Percentiles rank a stretch among this genome's conserved stretches.
phyloP scores from a whole-genome alignment of 1,284 basidiomycete genomes.

The Ustilago esculenta region DNA sequence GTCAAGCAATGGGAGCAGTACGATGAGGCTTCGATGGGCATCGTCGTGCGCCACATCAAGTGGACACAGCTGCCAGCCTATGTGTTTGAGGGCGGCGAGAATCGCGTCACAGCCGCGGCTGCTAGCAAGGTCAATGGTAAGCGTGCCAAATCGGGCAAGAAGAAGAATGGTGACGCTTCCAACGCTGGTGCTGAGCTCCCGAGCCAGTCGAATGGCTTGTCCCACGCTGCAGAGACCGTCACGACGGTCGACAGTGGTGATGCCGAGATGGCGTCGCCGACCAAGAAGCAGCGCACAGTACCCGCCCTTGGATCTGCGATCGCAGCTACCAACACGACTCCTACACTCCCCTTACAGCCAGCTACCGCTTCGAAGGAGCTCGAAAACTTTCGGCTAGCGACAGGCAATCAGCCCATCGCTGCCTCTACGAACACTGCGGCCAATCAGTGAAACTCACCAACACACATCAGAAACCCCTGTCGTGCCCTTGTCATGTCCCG shows the following conservation, averaged over 20 bases:
- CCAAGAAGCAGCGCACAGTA: slow-evolving; percentile 43
- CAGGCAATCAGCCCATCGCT: slow-evolving; percentile 39
- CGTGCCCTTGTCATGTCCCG: neutral
- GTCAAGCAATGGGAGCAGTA: slow-evolving; percentile 97
- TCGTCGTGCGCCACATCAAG: slow-evolving; percentile 91
- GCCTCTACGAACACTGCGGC: slow-evolving; percentile 39
- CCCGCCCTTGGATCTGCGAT: neutral
- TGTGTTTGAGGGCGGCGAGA: slow-evolving; percentile 76
- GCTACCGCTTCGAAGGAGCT: slow-evolving; percentile 40
- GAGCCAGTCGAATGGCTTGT: slow-evolving; percentile 12
- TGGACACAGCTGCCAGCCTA: slow-evolving; percentile 84
- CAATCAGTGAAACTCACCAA: slow-evolving; percentile 13
- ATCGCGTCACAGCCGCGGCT: slow-evolving; percentile 70
- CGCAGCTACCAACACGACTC: slow-evolving; percentile 8
- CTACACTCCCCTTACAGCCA: slow-evolving; percentile 44
- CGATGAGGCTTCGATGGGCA: slow-evolving; percentile 90
- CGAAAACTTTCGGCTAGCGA: slow-evolving; percentile 50
- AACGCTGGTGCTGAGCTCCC: neutral
- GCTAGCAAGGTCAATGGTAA: slow-evolving; percentile 78
- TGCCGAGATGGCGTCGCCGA: slow-evolving; percentile 38
- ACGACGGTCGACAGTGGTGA: slow-evolving; percentile 29
- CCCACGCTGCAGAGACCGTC: slow-evolving; percentile 1
- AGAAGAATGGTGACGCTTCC: slow-evolving; percentile 27
- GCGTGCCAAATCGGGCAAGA: slow-evolving; percentile 78
- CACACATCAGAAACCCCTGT: neutral